These are phyloP conservation scores for Aspergillus kassunensis DNA, from an alignment of 495 filamentous ascomycete genomes.

Conservation along the genomic window DNA sequence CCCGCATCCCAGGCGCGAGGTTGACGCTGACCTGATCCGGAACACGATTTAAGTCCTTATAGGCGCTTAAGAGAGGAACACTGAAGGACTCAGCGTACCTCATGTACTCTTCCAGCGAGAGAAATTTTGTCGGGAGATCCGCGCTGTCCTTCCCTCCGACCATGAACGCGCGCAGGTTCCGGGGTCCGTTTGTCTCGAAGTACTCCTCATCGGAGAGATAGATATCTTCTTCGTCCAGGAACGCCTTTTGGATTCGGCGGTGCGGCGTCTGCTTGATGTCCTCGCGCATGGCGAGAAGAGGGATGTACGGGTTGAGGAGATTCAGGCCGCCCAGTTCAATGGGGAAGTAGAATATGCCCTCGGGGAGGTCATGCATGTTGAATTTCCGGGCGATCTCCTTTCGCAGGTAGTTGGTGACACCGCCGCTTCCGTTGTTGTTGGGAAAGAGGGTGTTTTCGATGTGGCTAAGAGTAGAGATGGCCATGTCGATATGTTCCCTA, in stretches of 20 bases:
- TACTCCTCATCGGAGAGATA: conserved; percentile 44
- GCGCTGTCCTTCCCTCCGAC: conserved; percentile 2
- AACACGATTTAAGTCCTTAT: conserved; percentile 32
- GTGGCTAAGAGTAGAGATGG: conserved; percentile 53
- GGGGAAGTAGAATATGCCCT: conserved; percentile 67
- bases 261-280: conserved; percentile 46
- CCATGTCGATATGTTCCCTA: conserved; percentile 58
- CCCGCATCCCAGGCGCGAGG: conserved; percentile 24
- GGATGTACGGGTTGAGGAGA: conserved; percentile 54
- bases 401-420: conserved; percentile 58
- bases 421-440: conserved; percentile 33
- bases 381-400: conserved; percentile 52
- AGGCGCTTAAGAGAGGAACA: conserved; percentile 26
- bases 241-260: conserved; percentile 40
- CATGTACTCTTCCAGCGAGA: conserved; percentile 52
- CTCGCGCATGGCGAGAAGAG: conserved; percentile 50
- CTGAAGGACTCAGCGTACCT: conserved; percentile 48
- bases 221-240: conserved; percentile 35
- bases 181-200: conserved; percentile 36
- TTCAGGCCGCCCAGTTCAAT: conserved; percentile 55
- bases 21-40: conserved; percentile 35
- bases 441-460: conserved; percentile 56
- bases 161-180: not conserved
- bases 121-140: conserved; percentile 35
- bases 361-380: conserved; percentile 51